Evolutionary conservation across 805 yeast genomes (phyloP).

Genomic region (Ogataea polymorpha): DNA sequence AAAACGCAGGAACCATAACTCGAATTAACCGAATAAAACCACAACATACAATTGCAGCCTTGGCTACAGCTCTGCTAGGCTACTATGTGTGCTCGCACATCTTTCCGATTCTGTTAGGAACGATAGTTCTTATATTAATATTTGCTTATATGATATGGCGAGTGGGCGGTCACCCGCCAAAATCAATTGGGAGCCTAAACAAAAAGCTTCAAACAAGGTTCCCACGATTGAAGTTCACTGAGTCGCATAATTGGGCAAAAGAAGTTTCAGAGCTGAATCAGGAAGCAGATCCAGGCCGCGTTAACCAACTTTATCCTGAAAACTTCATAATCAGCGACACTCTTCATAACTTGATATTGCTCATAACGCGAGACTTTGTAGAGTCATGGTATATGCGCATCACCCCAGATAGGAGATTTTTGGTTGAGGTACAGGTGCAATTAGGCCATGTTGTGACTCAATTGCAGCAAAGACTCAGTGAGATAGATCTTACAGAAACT

Average conservation of each 20-base stretch:
- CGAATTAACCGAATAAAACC: too few relatives aligned
- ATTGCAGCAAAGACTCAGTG: constrained; percentile 40
- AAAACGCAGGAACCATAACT: too few relatives aligned
- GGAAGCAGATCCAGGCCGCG: constrained; percentile 11
- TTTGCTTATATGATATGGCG: background rate
- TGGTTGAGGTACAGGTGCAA: constrained; percentile 42
- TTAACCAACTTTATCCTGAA: constrained; percentile 35
- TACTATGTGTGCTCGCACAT: background rate
- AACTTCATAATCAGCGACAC: constrained; percentile 53
- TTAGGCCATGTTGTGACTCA: constrained; percentile 40
- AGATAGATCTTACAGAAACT: constrained; percentile 53
- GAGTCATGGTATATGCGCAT: constrained; percentile 54
- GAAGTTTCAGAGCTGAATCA: constrained; percentile 19
- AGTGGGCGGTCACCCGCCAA: background rate
- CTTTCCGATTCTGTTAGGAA: background rate
- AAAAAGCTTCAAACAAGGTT: constrained; percentile 9
- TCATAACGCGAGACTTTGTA: constrained; percentile 52
- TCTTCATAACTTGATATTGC: constrained; percentile 46
- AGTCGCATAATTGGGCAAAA: constrained; percentile 29
- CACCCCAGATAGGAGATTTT: constrained; percentile 37
- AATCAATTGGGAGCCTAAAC: background rate
- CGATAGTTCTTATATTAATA: background rate
- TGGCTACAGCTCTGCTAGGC: background rate
- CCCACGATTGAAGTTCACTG: constrained; percentile 25
- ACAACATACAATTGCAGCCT: background rate